Evolutionary conservation across 305 asterid species (phyloP), one percentile per base, ranked within the genome.

Genomic region (Ruellia speciosa): DNA sequence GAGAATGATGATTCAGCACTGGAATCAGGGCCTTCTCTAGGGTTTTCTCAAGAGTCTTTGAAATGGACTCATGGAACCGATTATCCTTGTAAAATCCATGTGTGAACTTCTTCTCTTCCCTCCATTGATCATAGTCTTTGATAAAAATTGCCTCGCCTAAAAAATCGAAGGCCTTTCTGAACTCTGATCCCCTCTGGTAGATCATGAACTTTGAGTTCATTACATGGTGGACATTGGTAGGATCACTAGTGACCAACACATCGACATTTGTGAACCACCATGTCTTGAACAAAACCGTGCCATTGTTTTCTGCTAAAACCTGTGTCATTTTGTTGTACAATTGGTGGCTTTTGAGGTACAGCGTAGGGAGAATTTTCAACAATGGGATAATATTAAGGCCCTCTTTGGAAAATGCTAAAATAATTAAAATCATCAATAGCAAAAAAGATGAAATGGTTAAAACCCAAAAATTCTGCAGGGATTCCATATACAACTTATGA

Each of bases 21-120:
- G 93, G 89, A 19, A 86, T 50, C 0, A 83, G 68, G 20, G 84
- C 89, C 17, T 68, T 17, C 49, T 72, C 70, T 8, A 79, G 50
- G 3, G 68, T 66, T 13, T 58, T 71, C 0, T 2, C 56, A 7
- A 66, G 56, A 8, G 67, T 75, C 56, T 12, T 66, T 0, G 77
- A 79, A 2, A 59, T 68, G 1, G 81, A 67, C 0, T 52, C 50
- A 8, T 73, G 81, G 67, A 67, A 79, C 12, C 35, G 54, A 0
- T 4, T 31, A 37, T 72, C 76, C 39, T 62, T 75, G 74, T 58
- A 75, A 53, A 72, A 79, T 3, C 69, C 77, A 31, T 79, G 79
- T 15, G 81, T 70, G 37, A 72, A 52, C 60, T 73, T 79, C 68
- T 79, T 79, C 20, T 67, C 85, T 9, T 75, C 74, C 14, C 41